These are phyloP conservation scores for Ilex asprella DNA, from an alignment of 257 asterid species.

Conservation along the genomic window DNA sequence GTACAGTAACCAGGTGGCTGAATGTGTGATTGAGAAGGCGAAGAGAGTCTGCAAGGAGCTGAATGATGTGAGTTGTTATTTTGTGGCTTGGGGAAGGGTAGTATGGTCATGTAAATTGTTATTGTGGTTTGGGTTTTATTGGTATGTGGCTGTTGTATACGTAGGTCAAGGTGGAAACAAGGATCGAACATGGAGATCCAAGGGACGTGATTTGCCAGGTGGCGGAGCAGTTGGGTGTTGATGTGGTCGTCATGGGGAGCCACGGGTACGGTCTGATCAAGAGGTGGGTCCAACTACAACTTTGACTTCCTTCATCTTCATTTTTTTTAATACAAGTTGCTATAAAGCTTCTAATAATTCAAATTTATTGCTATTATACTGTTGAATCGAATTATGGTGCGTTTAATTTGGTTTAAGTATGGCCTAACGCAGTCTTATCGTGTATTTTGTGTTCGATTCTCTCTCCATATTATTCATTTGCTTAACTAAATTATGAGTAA, in stretches of 20 bases:
- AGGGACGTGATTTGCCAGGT: slow-evolving; percentile 68
- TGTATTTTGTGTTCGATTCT: too few relatives aligned
- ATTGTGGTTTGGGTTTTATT: too few relatives aligned
- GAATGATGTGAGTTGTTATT: not conserved
- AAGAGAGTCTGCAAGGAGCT: slow-evolving; percentile 26
- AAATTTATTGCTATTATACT: too few relatives aligned
- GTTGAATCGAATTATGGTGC: too few relatives aligned
- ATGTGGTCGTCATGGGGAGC: slow-evolving; percentile 58
- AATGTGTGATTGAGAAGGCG: slow-evolving; percentile 40
- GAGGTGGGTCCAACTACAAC: slow-evolving; percentile 27
- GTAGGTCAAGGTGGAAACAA: slow-evolving; percentile 62
- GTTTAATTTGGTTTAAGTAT: too few relatives aligned
- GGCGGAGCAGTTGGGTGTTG: slow-evolving; percentile 53
- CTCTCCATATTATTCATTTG: too few relatives aligned
- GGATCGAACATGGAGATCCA: slow-evolving; percentile 59
- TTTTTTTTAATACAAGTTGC: too few relatives aligned
- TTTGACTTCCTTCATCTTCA: not conserved
- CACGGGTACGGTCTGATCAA: slow-evolving; percentile 64
- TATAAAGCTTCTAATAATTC: too few relatives aligned
- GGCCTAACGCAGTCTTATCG: too few relatives aligned
- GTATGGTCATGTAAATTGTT: too few relatives aligned
- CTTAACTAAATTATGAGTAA: too few relatives aligned
- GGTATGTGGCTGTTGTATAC: not conserved
- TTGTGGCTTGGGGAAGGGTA: not conserved
- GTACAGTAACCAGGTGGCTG: slow-evolving; percentile 40